These are phyloP conservation scores for Aphanomyces euteiches DNA, from an alignment of 352 stramenopile genomes.

Conservation along the genomic window DNA sequence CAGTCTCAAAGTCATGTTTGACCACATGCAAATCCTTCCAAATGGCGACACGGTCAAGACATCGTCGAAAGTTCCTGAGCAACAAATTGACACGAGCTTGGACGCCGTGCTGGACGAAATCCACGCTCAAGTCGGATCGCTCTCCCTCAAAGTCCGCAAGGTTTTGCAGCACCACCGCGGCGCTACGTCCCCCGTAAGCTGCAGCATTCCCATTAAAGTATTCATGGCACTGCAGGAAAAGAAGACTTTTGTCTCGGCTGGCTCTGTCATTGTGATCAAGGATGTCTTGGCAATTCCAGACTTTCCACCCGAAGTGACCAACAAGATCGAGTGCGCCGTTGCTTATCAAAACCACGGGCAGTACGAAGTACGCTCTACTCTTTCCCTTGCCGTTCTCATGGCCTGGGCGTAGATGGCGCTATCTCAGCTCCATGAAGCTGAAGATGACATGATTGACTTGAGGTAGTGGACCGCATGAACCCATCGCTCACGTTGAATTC, in stretches of 20 bases:
- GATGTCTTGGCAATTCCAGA: constrained; percentile 50
- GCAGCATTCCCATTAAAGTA: not conserved
- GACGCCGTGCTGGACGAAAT: constrained; percentile 21
- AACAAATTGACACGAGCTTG: constrained; percentile 9
- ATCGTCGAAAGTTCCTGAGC: constrained; percentile 2
- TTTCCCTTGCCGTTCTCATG: not conserved
- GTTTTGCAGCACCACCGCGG: constrained; percentile 13
- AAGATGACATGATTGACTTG: constrained; percentile 38
- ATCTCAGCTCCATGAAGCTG: constrained; percentile 46
- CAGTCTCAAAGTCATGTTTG: constrained; percentile 29
- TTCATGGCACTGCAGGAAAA: not conserved
- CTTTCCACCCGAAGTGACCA: constrained; percentile 40
- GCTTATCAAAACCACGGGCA: constrained; percentile 65
- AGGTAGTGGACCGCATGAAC: constrained; percentile 29
- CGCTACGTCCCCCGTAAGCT: not conserved
- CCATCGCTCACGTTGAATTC: not conserved
- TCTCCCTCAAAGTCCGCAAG: constrained; percentile 9
- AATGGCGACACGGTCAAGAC: constrained; percentile 11
- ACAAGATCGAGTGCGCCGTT: constrained; percentile 51
- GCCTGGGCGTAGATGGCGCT: constrained; percentile 51
- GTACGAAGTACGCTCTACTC: constrained; percentile 45
- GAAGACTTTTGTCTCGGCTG: not conserved
- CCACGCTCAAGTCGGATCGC: not conserved
- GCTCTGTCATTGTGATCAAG: constrained; percentile 41
- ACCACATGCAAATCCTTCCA: constrained; percentile 27